Percentiles rank a stretch among this genome's conserved stretches.
Evolutionary conservation across 176 grass and related monocot species (phyloP).

Genomic region (Thalia dealbata): DNA sequence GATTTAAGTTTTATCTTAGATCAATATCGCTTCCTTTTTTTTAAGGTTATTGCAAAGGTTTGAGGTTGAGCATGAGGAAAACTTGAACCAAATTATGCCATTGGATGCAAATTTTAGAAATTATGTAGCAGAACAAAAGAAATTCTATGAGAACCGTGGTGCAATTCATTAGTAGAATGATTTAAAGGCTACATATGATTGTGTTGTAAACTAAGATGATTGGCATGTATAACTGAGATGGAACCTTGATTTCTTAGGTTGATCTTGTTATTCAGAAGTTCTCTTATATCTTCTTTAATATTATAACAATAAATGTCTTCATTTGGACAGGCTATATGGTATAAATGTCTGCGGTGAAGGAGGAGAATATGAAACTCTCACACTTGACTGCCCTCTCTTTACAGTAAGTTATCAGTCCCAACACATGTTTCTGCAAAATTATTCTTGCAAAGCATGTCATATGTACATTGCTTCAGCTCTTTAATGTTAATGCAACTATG

Average conservation of each 20-base stretch:
- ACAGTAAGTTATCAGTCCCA: constrained; percentile 44
- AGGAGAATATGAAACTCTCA: constrained; percentile 97
- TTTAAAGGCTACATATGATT: no score
- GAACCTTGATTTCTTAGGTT: neutral
- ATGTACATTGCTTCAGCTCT: neutral
- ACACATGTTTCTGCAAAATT: neutral
- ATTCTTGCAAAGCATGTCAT: neutral
- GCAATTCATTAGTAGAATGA: no score
- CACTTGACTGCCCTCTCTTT: constrained; percentile 97
- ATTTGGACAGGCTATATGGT: constrained; percentile 57
- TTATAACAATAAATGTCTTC: neutral
- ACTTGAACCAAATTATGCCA: no score
- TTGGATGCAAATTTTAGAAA: no score
- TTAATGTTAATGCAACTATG: neutral
- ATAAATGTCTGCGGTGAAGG: constrained; percentile 98
- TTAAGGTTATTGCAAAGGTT: neutral
- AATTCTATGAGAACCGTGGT: no score
- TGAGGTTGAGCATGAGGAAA: no score
- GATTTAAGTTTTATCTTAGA: neutral
- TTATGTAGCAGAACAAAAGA: no score
- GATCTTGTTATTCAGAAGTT: neutral
- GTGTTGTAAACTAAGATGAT: no score
- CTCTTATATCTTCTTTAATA: neutral
- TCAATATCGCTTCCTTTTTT: neutral
- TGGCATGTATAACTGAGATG: neutral